Evolutionary conservation across 202 grass and related monocot species (phyloP).

Genomic region (Zizania palustris): DNA sequence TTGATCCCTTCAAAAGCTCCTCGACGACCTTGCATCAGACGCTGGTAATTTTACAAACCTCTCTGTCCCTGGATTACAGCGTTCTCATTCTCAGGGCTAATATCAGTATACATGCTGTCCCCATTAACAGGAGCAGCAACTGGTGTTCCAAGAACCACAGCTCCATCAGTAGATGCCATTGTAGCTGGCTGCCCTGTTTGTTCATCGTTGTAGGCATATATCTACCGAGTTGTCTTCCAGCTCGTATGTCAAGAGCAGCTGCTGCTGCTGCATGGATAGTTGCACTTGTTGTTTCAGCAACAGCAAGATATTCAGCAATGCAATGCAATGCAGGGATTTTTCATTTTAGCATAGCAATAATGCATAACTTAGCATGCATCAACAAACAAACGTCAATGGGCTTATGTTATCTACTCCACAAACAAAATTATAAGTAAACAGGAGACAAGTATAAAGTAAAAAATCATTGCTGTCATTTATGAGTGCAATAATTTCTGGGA

Average conservation of each 20-base stretch:
- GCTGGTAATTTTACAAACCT: constrained; percentile 60
- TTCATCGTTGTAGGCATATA: constrained; percentile 71
- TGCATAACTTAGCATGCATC: constrained; percentile 3
- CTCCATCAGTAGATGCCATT: constrained; percentile 68
- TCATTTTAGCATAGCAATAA: constrained; percentile 13
- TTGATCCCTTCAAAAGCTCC: too few species aligned
- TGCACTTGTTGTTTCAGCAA: constrained; percentile 79
- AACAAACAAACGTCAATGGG: constrained; percentile 19
- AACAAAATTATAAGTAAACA: constrained; percentile 15
- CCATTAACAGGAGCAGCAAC: constrained; percentile 95
- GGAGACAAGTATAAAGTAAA: neutral
- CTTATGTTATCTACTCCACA: constrained; percentile 7
- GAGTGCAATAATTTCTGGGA: constrained; percentile 9
- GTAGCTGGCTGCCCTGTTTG: constrained; percentile 61
- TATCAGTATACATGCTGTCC: constrained; percentile 82
- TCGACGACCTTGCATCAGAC: too few species aligned
- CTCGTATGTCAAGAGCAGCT: constrained; percentile 55
- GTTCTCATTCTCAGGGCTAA: constrained; percentile 95
- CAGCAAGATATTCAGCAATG: constrained; percentile 95
- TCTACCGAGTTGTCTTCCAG: constrained; percentile 61
- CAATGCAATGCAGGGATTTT: constrained; percentile 16
- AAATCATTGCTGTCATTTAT: constrained; percentile 21
- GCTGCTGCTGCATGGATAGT: constrained; percentile 79
- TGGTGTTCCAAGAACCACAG: constrained; percentile 89
- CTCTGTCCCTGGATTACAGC: constrained; percentile 85